Evolutionary conservation across 345 rosid species (phyloP).

Genomic region (Rhodamnia argentea): DNA sequence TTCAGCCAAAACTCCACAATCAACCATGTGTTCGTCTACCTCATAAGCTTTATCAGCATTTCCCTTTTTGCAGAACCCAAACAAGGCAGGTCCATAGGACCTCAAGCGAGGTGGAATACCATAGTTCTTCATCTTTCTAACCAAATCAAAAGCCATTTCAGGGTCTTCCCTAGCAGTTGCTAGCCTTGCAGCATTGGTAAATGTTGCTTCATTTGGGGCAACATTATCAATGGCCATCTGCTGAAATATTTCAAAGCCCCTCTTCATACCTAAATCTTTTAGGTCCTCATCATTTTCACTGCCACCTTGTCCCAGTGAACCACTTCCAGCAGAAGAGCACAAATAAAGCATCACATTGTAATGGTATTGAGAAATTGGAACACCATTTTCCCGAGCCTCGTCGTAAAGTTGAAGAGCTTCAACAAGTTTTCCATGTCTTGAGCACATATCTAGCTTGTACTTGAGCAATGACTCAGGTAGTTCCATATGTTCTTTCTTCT

Average conservation of each 20-base stretch:
- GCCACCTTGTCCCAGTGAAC: slow-evolving; percentile 14
- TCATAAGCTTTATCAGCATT: slow-evolving; percentile 64
- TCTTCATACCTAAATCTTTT: slow-evolving; percentile 26
- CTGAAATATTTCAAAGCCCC: slow-evolving; percentile 77
- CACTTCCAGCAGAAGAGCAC: slow-evolving; percentile 41
- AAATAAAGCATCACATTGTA: slow-evolving; percentile 72
- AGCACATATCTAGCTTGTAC: slow-evolving; percentile 57
- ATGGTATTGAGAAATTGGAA: slow-evolving; percentile 43
- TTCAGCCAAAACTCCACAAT: slow-evolving; percentile 58
- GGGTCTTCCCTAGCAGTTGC: slow-evolving; percentile 75
- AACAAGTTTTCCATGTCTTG: slow-evolving; percentile 39
- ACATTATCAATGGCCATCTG: slow-evolving; percentile 62
- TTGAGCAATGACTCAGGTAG: slow-evolving; percentile 51
- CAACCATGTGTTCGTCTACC: slow-evolving; percentile 77
- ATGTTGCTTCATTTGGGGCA: slow-evolving; percentile 79
- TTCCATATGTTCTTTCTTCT: slow-evolving; percentile 41
- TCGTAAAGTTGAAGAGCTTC: slow-evolving; percentile 83
- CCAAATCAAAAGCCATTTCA: slow-evolving; percentile 82
- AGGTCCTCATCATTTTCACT: slow-evolving; percentile 7
- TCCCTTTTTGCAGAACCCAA: slow-evolving; percentile 65
- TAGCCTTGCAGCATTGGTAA: slow-evolving; percentile 72
- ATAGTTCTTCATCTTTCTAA: slow-evolving; percentile 63
- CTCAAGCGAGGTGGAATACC: slow-evolving; percentile 69
- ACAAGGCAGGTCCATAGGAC: slow-evolving; percentile 78
- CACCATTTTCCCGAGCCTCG: slow-evolving; percentile 45